Base-by-base conservation (phyloP, 805 yeast species). In the Wickerhamia fluorescens region DNA sequence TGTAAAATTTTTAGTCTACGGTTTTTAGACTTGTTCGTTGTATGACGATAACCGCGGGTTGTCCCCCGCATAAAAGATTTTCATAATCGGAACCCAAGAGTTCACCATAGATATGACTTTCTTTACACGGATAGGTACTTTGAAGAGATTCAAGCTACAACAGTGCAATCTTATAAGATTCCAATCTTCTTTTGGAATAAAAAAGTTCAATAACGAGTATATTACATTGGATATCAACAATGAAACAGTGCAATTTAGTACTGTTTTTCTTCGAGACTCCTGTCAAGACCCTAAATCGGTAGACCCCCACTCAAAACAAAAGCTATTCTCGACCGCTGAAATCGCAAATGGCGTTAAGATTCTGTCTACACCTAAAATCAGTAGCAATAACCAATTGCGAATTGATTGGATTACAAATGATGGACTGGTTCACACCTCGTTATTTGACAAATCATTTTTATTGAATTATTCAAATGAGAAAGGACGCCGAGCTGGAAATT, bases 221-320 rank as follows among this genome's bases (percentile, higher is more conserved):
- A 47, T 56, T 18, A 42, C 57, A 2, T 44, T 60, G 1, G 26
- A 25, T 4, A 33, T 58, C 16, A 40, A 38, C 17, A 36, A 40
- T 6, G 36, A 42, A 14, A 38, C 49, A 7, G 58, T 66, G 16
- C 49, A 59, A 16, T 71, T 58, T 48, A 67, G 58, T 40, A 73
- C 69, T 28, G 52, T 69, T 1, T 79, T 82, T 40, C 57, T 83
- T 12, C 64, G 89, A 44, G 94, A 82, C 43, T 65, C 85, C 0
- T 76, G 85, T 26, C 45, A 50, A 4, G 54, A 71, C 9, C 38
- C 55, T 1, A 35, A 42, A 7, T 72, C 82, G 0, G 61, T 78
- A 4, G 83, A 82, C 38, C 55, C 61, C 3, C 45, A 51, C 15
- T 67, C 83, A 0, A 66, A 68, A 12, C 88, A 81, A 45, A 81